Evolutionary conservation across 192 early-diverging fungal genomes (phyloP).

Genomic region (Funneliformis geosporum): DNA sequence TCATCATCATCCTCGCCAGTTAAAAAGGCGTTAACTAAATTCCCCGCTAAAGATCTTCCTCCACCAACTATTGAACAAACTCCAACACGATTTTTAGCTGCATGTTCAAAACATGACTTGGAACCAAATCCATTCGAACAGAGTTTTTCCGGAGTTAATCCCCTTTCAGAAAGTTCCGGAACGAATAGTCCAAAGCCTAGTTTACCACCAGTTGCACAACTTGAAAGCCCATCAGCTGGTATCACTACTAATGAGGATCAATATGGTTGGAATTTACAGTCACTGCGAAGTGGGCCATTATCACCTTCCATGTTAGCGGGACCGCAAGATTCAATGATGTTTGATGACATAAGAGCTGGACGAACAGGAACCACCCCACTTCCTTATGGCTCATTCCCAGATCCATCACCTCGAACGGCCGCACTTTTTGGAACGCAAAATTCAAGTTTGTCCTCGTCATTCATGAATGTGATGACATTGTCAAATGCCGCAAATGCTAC

Average conservation of each 20-base stretch:
- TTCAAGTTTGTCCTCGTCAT: conserved; percentile 21
- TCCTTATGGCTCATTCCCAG: conserved; percentile 28
- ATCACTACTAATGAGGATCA: conserved; percentile 44
- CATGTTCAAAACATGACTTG: conserved; percentile 66
- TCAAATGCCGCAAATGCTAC: neutral
- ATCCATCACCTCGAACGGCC: conserved; percentile 30
- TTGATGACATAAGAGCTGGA: conserved; percentile 31
- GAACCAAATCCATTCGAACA: conserved; percentile 91
- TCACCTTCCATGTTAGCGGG: conserved; percentile 79
- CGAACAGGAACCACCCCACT: conserved; percentile 30
- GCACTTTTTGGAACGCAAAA: conserved; percentile 24
- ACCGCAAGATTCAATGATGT: conserved; percentile 48
- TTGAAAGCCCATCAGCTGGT: conserved; percentile 52
- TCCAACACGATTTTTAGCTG: conserved; percentile 29
- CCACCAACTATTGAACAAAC: conserved; percentile 18
- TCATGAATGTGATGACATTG: conserved; percentile 19
- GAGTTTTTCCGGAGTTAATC: conserved; percentile 58
- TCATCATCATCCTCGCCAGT: neutral
- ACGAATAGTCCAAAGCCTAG: conserved; percentile 52
- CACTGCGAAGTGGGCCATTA: conserved; percentile 70
- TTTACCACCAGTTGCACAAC: conserved; percentile 71
- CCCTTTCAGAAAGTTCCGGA: conserved; percentile 32
- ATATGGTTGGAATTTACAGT: conserved; percentile 58
- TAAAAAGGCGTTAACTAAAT: neutral
- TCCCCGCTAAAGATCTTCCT: neutral